Evolutionary conservation across 352 stramenopile species (phyloP).

Genomic region (Globisporangium sylvaticum): DNA sequence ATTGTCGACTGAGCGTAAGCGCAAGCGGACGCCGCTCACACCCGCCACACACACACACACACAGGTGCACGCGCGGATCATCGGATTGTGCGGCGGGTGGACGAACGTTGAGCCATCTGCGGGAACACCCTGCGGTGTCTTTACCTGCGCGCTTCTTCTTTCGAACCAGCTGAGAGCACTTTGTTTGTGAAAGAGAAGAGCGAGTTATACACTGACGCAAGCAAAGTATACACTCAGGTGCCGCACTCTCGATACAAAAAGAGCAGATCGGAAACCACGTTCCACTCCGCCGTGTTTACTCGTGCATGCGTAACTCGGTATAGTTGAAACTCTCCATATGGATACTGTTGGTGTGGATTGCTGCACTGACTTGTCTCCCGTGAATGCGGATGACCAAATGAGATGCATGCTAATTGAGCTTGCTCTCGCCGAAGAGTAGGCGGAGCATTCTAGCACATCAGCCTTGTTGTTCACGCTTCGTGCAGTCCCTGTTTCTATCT

Average conservation of each 20-base stretch:
- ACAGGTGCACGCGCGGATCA: background rate
- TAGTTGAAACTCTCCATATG: background rate
- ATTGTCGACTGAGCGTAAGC: background rate
- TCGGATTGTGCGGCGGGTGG: background rate
- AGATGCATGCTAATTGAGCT: background rate
- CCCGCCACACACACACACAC: background rate
- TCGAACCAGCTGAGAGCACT: conserved; percentile 2
- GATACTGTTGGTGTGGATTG: background rate
- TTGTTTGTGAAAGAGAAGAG: background rate
- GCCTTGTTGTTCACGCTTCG: background rate
- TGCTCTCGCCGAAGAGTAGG: background rate
- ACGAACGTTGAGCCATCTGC: conserved; percentile 11
- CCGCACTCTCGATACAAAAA: background rate
- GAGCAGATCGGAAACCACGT: background rate
- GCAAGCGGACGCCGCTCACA: background rate
- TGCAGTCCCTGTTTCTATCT: background rate
- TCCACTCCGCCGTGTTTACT: background rate
- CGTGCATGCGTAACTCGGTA: background rate
- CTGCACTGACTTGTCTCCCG: background rate
- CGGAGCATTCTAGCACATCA: background rate
- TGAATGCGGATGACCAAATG: background rate
- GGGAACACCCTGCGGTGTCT: background rate
- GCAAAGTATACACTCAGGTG: background rate
- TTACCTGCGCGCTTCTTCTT: conserved; percentile 6
- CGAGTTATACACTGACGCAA: background rate